Percentiles rank a stretch among this genome's conserved stretches.
These are phyloP conservation scores for Sporodiniella umbellata DNA, from an alignment of 371 early-diverging fungal species.

Conservation along the genomic window DNA sequence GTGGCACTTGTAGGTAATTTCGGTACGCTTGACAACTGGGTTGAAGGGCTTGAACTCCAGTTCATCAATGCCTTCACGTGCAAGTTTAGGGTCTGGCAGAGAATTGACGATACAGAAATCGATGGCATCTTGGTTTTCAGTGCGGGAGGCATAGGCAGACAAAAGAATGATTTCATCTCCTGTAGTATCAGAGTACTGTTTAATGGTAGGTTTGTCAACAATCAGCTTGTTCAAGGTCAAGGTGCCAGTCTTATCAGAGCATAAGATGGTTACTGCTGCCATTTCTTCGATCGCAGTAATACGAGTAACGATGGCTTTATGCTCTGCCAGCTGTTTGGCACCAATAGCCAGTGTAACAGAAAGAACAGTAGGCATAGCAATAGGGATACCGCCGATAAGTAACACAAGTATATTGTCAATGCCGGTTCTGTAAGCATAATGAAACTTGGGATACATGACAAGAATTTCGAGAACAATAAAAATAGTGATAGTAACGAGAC, in stretches of 20 bases:
- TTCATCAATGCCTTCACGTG: conserved; percentile 67
- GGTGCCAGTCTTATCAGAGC: conserved; percentile 97
- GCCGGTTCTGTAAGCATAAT: conserved; percentile 65
- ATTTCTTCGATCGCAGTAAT: conserved; percentile 91
- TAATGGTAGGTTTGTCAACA: conserved; percentile 66
- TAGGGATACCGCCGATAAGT: conserved; percentile 80
- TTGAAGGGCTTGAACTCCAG: conserved; percentile 87
- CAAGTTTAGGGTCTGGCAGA: conserved; percentile 52
- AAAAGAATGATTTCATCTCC: conserved; percentile 60
- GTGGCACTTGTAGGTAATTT: conserved; percentile 67
- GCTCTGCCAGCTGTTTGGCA: conserved; percentile 89
- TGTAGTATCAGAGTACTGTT: conserved; percentile 53
- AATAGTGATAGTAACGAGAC: conserved; percentile 67
- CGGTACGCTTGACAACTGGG: conserved; percentile 86
- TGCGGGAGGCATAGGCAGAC: conserved; percentile 69
- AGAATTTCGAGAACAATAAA: conserved; percentile 78
- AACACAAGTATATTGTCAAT: conserved; percentile 73
- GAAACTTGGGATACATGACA: conserved; percentile 80
- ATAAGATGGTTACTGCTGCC: conserved; percentile 90
- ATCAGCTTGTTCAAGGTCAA: conserved; percentile 91
- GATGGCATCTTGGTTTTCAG: conserved; percentile 78
- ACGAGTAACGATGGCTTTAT: conserved; percentile 90
- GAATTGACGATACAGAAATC: conserved; percentile 75
- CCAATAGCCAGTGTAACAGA: conserved; percentile 95
- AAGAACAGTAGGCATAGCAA: conserved; percentile 82